These are phyloP conservation scores for Bacidia gigantensis DNA, from an alignment of 495 filamentous ascomycete species.

Conservation along the genomic window DNA sequence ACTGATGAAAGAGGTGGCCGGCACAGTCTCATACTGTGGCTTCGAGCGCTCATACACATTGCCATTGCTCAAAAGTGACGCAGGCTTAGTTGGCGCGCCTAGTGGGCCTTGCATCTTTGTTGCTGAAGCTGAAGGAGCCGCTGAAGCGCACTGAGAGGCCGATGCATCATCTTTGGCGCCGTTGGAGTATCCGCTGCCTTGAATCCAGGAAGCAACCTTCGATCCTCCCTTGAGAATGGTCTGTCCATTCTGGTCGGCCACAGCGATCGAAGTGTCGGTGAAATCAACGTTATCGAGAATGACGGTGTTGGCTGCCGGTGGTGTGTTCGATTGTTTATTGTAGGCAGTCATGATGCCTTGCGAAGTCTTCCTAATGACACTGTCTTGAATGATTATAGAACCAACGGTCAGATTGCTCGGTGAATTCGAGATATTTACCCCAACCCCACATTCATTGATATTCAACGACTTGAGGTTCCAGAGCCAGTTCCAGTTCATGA, in stretches of 20 bases:
- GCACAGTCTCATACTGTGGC: constrained; percentile 57
- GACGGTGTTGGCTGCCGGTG: constrained; percentile 59
- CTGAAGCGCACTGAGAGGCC: constrained; percentile 6
- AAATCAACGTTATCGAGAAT: constrained; percentile 83
- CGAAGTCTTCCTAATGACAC: constrained; percentile 55
- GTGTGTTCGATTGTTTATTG: constrained; percentile 35
- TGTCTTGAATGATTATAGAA: constrained; percentile 71
- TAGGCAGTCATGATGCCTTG: constrained; percentile 65
- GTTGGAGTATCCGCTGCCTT: constrained; percentile 54
- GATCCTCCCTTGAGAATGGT: constrained; percentile 58
- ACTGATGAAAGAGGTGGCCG: constrained; percentile 50
- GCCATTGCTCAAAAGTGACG: constrained; percentile 38
- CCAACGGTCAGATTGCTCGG: constrained; percentile 55
- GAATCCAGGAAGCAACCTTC: constrained; percentile 55
- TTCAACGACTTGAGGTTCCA: constrained; percentile 74
- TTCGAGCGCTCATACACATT: constrained; percentile 52
- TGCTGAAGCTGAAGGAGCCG: constrained; percentile 13
- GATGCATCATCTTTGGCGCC: constrained; percentile 21
- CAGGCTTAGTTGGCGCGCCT: constrained; percentile 40
- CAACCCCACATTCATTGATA: constrained; percentile 69
- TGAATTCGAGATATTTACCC: constrained; percentile 67
- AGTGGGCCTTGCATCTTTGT: constrained; percentile 23
- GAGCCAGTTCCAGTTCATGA: constrained; percentile 91
- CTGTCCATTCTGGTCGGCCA: constrained; percentile 36
- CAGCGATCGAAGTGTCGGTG: constrained; percentile 37